Evolutionary conservation across 1,284 basidiomycete genomes (phyloP).

Genomic region (Cryptococcus neoformans): DNA sequence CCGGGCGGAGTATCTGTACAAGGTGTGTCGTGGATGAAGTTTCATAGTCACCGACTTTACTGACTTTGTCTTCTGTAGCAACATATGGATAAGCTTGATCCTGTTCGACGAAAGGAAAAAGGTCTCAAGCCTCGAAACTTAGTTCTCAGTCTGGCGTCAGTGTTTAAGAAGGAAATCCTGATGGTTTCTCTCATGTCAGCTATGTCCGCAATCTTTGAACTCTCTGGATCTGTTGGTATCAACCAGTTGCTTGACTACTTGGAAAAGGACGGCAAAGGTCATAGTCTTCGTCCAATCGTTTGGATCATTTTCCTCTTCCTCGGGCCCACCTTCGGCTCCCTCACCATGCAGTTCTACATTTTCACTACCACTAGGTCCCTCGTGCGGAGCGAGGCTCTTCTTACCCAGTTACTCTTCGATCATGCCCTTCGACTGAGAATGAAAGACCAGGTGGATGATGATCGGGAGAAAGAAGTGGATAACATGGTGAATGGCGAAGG

Average conservation of each 20-base stretch:
- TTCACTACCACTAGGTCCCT: conserved; percentile 49
- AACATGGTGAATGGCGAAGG: conserved; percentile 16
- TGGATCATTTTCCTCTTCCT: conserved; percentile 64
- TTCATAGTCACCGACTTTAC: background rate
- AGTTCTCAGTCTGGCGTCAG: conserved; percentile 22
- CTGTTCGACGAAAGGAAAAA: conserved; percentile 31
- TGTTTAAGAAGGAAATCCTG: conserved; percentile 32
- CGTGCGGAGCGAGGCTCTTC: conserved; percentile 59
- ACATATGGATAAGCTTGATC: conserved; percentile 46
- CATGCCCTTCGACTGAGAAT: conserved; percentile 66
- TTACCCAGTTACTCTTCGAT: conserved; percentile 68
- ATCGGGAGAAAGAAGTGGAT: conserved; percentile 12
- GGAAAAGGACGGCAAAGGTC: conserved; percentile 50
- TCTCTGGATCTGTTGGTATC: conserved; percentile 54
- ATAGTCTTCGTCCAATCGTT: conserved; percentile 55
- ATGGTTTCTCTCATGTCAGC: conserved; percentile 33
- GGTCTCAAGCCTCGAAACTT: conserved; percentile 38
- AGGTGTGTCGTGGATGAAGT: conserved; percentile 27
- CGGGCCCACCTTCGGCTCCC: conserved; percentile 51
- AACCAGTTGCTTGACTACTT: conserved; percentile 55
- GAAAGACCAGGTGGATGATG: conserved; percentile 39
- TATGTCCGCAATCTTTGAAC: conserved; percentile 37
- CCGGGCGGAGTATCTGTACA: conserved; percentile 49
- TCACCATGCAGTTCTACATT: conserved; percentile 47
- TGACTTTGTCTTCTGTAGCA: conserved; percentile 8